These are phyloP conservation scores for Aspergillaceae sp. DNA, from an alignment of 2,329 filamentous ascomycete genomes.

Conservation along the genomic window DNA sequence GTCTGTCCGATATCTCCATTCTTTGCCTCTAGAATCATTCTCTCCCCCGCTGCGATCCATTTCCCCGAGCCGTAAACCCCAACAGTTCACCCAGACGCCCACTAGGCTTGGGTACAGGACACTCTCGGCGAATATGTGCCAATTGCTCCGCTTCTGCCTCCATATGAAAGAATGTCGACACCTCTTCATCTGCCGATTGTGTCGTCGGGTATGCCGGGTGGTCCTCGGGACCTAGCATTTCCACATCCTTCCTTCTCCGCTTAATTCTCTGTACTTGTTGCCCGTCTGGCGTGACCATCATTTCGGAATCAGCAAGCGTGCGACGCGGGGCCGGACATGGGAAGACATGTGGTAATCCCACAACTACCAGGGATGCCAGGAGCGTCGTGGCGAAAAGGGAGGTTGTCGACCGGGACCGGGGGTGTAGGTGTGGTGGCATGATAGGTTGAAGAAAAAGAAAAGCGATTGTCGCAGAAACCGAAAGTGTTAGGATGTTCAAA, in stretches of 20 bases:
- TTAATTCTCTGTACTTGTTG: constrained; percentile 33
- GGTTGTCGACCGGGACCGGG: constrained; percentile 83
- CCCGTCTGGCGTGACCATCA: constrained; percentile 34
- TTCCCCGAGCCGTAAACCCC: constrained; percentile 50
- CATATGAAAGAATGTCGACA: constrained; percentile 35
- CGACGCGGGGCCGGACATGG: constrained; percentile 79
- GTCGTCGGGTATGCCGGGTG: constrained; percentile 7
- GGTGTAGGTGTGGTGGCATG: constrained; percentile 83
- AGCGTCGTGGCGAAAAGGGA: constrained; percentile 94
- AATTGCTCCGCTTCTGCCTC: constrained; percentile 33
- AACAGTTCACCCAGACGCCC: constrained; percentile 68
- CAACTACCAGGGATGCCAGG: constrained; percentile 81
- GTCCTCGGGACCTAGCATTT: constrained; percentile 10
- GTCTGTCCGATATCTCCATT: neutral
- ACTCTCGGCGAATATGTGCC: constrained; percentile 56
- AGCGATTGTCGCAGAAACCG: neutral
- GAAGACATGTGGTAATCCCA: constrained; percentile 78
- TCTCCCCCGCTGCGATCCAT: constrained; percentile 7
- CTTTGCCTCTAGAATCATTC: neutral
- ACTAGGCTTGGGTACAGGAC: constrained; percentile 83
- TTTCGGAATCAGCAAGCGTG: constrained; percentile 62
- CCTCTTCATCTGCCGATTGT: constrained; percentile 32
- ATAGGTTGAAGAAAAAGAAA: constrained; percentile 2
- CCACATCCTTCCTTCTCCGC: constrained; percentile 27
- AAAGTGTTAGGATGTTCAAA: too few species aligned